Conservation (phyloP, 1,284 basidiomycete species). For the Sphaerobolus stellatus region DNA sequence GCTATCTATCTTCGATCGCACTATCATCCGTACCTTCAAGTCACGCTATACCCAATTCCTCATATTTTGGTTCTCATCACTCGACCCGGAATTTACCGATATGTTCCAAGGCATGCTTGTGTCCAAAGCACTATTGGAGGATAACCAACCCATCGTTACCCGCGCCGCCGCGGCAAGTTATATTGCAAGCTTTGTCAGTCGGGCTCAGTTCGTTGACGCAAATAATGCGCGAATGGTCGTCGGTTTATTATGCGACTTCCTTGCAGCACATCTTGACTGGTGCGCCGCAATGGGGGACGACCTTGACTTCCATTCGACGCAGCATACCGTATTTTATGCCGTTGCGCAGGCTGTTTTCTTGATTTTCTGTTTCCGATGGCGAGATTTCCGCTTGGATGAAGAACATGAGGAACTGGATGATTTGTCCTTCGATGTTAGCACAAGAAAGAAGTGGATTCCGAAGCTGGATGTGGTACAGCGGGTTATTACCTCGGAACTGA, state of each 20-base stretch:
- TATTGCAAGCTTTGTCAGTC: conserved; percentile 89
- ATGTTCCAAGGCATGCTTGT: conserved; percentile 93
- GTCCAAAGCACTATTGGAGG: conserved; percentile 76
- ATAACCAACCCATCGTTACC: conserved; percentile 64
- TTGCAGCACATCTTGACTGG: conserved; percentile 73
- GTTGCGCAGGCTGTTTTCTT: conserved; percentile 92
- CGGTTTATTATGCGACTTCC: conserved; percentile 80
- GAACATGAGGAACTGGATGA: conserved; percentile 51
- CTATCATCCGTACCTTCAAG: conserved; percentile 93
- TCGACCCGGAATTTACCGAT: conserved; percentile 87
- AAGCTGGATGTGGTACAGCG: conserved; percentile 81
- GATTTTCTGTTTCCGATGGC: conserved; percentile 98
- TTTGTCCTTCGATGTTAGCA: conserved; percentile 37
- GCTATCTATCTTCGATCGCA: conserved; percentile 89
- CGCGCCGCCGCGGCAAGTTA: conserved; percentile 90
- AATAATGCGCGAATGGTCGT: conserved; percentile 78
- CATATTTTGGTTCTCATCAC: conserved; percentile 92
- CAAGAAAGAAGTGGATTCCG: conserved; percentile 75
- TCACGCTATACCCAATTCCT: conserved; percentile 98
- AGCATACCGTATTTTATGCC: conserved; percentile 87
- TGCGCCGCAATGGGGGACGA: conserved; percentile 27
- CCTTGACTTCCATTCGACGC: conserved; percentile 39
- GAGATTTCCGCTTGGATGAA: conserved; percentile 67
- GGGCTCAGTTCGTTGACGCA: conserved; percentile 84
- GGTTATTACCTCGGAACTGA: conserved; percentile 80